Conservation (phyloP, 2,329 filamentous ascomycete genomes). For the Aspergillus neoniger region DNA sequence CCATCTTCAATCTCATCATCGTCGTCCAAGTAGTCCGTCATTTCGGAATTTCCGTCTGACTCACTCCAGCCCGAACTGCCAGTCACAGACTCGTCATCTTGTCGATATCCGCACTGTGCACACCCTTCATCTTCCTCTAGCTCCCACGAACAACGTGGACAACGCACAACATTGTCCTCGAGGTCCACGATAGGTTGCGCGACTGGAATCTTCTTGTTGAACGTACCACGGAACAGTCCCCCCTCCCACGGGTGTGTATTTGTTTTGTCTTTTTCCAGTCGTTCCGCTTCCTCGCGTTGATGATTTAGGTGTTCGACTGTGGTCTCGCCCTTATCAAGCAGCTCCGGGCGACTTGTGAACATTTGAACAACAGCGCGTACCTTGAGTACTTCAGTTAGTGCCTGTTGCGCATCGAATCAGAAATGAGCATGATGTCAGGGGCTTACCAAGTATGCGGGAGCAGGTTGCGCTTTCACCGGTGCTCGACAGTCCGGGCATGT, state of each 20-base stretch:
- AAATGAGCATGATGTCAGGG: neutral
- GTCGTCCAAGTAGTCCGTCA: conserved; percentile 44
- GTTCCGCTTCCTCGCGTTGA: conserved; percentile 61
- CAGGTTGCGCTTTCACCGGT: conserved; percentile 59
- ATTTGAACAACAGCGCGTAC: conserved; percentile 66
- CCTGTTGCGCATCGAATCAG: neutral
- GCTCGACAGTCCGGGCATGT: conserved; percentile 70
- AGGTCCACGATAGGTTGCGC: conserved; percentile 54
- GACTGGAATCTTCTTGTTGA: conserved; percentile 40
- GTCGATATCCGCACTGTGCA: conserved; percentile 56
- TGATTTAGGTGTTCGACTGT: conserved; percentile 60
- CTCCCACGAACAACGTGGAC: conserved; percentile 64
- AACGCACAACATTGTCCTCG: conserved; percentile 63
- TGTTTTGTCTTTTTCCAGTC: conserved; percentile 62
- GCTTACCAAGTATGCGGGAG: conserved; percentile 64
- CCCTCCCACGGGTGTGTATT: conserved; percentile 51
- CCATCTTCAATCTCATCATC: conserved; percentile 32
- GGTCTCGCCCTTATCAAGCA: conserved; percentile 65
- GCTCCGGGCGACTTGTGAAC: conserved; percentile 61
- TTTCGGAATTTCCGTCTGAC: conserved; percentile 45
- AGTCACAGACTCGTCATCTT: conserved; percentile 45
- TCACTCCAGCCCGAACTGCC: conserved; percentile 46
- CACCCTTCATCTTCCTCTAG: conserved; percentile 61
- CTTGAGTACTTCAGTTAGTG: conserved; percentile 36
- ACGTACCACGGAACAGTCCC: conserved; percentile 66